These are phyloP conservation scores for Hypoxylon trugodes DNA, from an alignment of 495 filamentous ascomycete genomes.

Conservation along the genomic window DNA sequence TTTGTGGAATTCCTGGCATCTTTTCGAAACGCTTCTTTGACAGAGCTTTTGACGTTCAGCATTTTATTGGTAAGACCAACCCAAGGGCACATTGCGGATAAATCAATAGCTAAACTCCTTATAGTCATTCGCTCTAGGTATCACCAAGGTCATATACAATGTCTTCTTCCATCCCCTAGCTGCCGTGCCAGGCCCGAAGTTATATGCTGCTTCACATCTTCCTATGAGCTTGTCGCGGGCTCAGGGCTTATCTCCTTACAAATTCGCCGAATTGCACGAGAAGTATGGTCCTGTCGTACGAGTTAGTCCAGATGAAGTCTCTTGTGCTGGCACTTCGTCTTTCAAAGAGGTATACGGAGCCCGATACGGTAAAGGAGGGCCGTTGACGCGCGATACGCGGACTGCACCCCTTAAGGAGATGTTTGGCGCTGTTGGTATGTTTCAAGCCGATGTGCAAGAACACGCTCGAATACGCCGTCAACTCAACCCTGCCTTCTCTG, in stretches of 20 bases:
- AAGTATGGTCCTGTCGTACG: constrained; percentile 57
- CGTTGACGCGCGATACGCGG: constrained; percentile 50
- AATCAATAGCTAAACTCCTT: constrained; percentile 9
- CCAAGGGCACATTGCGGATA: background rate
- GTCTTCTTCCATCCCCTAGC: constrained; percentile 52
- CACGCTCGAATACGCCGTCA: constrained; percentile 53
- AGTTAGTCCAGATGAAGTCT: constrained; percentile 46
- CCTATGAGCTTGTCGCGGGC: constrained; percentile 34
- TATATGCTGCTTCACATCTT: constrained; percentile 39
- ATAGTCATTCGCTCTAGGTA: constrained; percentile 11
- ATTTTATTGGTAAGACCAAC: constrained; percentile 24
- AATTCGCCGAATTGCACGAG: constrained; percentile 50
- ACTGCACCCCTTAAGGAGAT: constrained; percentile 36
- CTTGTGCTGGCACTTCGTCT: constrained; percentile 19
- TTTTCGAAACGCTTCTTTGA: constrained; percentile 3
- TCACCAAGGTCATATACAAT: constrained; percentile 44
- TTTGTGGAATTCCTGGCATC: constrained; percentile 1
- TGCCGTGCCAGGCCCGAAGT: constrained; percentile 51
- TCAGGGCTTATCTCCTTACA: constrained; percentile 37
- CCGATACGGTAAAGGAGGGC: constrained; percentile 33
- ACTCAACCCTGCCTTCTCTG: constrained; percentile 60
- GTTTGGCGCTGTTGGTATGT: constrained; percentile 30
- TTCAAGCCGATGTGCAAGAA: constrained; percentile 41
- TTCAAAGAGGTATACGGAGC: constrained; percentile 36
- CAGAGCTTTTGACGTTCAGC: constrained; percentile 17